A percentile compares a stretch with the other conserved stretches of the same genome.
phyloP scores from a whole-genome alignment of 768 basidiomycete species.

The Pleurotus giganteus region DNA sequence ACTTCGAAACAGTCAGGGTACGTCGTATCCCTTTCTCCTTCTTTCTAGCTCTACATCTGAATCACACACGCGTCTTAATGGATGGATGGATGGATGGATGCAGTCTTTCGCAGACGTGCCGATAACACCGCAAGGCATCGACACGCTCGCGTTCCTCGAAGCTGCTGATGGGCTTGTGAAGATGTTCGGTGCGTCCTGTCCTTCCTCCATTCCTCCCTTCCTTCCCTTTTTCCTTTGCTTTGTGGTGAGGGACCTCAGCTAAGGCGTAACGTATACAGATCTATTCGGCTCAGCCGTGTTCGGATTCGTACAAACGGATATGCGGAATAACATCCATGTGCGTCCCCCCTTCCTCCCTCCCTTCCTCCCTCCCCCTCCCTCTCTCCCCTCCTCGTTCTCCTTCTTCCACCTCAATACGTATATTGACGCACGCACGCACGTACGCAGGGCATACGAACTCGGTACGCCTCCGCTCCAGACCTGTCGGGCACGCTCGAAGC shows the following conservation, averaged over 20 bases:
- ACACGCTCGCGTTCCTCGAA: constrained; percentile 77
- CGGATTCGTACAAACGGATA: constrained; percentile 70
- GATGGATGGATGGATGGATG: background rate
- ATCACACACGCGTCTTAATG: background rate
- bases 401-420: constrained; percentile 43
- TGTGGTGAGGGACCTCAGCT: too few relatives aligned
- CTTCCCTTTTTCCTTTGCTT: too few relatives aligned
- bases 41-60: background rate
- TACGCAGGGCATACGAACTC: constrained; percentile 61
- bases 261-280: constrained; percentile 48
- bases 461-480: constrained; percentile 41
- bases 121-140: constrained; percentile 72
- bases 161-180: constrained; percentile 84
- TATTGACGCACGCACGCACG: constrained; percentile 46
- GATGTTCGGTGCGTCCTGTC: constrained; percentile 56
- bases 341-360: constrained; percentile 22
- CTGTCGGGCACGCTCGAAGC: constrained; percentile 57
- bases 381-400: constrained; percentile 9
- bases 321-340: constrained; percentile 65
- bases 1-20: constrained; percentile 71
- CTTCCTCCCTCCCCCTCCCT: constrained; percentile 13
- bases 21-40: constrained; percentile 16
- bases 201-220: background rate
- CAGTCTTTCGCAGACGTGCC: constrained; percentile 85
- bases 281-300: constrained; percentile 68